phyloP scores from a whole-genome alignment of 208 protist genomes.

The Angomonas deanei region DNA sequence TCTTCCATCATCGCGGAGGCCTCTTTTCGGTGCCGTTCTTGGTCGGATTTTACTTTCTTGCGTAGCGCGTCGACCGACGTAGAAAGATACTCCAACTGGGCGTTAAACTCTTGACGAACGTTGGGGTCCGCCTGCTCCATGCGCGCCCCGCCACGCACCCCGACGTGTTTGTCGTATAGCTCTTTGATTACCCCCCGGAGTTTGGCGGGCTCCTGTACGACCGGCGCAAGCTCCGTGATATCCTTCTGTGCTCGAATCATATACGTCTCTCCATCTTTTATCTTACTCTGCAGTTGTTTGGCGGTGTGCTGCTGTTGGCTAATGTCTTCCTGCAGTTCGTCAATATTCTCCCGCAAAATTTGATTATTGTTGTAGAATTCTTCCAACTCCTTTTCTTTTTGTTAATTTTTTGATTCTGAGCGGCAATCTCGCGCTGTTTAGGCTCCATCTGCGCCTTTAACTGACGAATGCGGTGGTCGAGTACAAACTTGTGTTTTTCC shows the following conservation, averaged over 20 bases:
- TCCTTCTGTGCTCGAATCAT: slow-evolving; percentile 77
- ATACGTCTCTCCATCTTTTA: slow-evolving; percentile 89
- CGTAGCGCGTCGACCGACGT: slow-evolving; percentile 91
- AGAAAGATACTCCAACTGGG: slow-evolving; percentile 90
- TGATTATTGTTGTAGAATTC: slow-evolving; percentile 87
- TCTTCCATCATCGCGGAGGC: slow-evolving; percentile 92
- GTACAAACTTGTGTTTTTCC: slow-evolving; percentile 98
- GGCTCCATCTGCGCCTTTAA: slow-evolving; percentile 97
- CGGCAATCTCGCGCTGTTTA: slow-evolving; percentile 90
- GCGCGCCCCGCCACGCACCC: slow-evolving; percentile 51
- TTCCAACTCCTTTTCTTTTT: slow-evolving; percentile 91
- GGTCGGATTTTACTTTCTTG: slow-evolving; percentile 87
- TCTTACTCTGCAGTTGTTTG: slow-evolving; percentile 55
- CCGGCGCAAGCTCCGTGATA: slow-evolving; percentile 73
- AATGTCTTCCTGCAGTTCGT: slow-evolving; percentile 88
- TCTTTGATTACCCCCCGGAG: slow-evolving; percentile 77
- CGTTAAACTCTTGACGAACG: slow-evolving; percentile 86
- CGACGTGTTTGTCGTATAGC: slow-evolving; percentile 87
- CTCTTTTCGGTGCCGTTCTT: slow-evolving; percentile 86
- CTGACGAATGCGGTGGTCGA: slow-evolving; percentile 97
- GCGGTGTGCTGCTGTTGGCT: slow-evolving; percentile 81
- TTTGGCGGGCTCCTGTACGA: slow-evolving; percentile 85
- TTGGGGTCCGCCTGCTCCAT: slow-evolving; percentile 59
- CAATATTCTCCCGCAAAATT: slow-evolving; percentile 82
- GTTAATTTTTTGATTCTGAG: slow-evolving; percentile 90